These are phyloP conservation scores for Cymodocea nodosa DNA, from an alignment of 116 monocot species.

Conservation along the genomic window DNA sequence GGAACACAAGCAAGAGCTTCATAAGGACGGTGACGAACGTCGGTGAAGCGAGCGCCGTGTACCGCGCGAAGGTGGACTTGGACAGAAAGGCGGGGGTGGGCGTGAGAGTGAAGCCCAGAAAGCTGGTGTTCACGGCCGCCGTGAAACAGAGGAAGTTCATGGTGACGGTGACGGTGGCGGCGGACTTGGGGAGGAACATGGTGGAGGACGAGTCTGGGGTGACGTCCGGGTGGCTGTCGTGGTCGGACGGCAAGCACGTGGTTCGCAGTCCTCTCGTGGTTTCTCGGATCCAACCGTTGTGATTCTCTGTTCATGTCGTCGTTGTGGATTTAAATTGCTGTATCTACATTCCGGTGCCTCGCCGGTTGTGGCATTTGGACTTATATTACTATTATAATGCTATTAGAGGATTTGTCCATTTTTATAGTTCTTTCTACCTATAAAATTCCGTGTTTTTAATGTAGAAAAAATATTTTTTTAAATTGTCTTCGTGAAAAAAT, in stretches of 20 bases:
- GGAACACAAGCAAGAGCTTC: slow-evolving; percentile 31
- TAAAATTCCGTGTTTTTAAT: too few relatives aligned
- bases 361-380: not conserved
- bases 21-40: slow-evolving; percentile 55
- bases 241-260: slow-evolving; percentile 57
- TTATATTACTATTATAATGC: too few relatives aligned
- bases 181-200: not conserved
- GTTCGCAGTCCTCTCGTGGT: slow-evolving; percentile 69
- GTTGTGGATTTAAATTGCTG: not conserved
- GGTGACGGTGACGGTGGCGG: slow-evolving; percentile 28
- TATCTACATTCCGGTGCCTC: not conserved
- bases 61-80: slow-evolving; percentile 32
- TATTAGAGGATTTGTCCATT: too few relatives aligned
- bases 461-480: too few relatives aligned
- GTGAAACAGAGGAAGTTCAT: slow-evolving; percentile 28
- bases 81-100: slow-evolving; percentile 19
- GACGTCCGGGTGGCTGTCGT: slow-evolving; percentile 35
- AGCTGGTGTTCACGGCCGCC: slow-evolving; percentile 33
- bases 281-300: slow-evolving; percentile 38
- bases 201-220: slow-evolving; percentile 1
- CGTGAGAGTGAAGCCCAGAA: slow-evolving; percentile 48
- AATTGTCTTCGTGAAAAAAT: too few relatives aligned
- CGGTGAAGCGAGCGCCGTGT: slow-evolving; percentile 23
- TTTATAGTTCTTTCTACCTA: too few relatives aligned
- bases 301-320: slow-evolving; percentile 1